Evolutionary conservation across 108 stramenopile genomes (phyloP), one percentile per base, ranked within the genome.

Genomic region (Pseudonitzschia pungens): DNA sequence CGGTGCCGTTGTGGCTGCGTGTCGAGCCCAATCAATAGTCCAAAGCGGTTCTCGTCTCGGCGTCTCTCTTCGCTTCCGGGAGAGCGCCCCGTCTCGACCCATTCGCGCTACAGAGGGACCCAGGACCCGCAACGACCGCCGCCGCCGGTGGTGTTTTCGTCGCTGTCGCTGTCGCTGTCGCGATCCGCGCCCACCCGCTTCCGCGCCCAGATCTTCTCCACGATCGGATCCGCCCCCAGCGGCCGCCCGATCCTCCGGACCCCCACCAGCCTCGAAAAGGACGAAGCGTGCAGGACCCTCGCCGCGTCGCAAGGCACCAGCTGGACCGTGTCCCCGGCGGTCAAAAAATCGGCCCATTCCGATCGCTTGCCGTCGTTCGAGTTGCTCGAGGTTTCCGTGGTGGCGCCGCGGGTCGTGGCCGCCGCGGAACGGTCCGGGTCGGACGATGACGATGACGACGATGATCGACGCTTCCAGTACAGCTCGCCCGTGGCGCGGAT

Each of bases 301-400:
- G 4, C 5, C 6, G 71, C 42, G 76, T 83, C 67, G 29, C 31
- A 42, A 0, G 91, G 91, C 7, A 89, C 71, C n/a, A 92, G 74
- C 67, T 92, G 88, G n/a, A 92, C 87, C 11, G 83, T 86, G 77
- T 92, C 91, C 0, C 77, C 82, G 15, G 43, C 68, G 51, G 75
- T 69, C 41, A 92, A 60, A 75, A 89, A 92, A 59, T 89, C 86
- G 18, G 81, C 87, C 91, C 91, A 92, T 78, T 92, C 91, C 32
- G 75, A 77, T 27, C 88, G 66, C 73, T 92, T 92, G 18, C 91
- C 91, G 75, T 92, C 87, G 65, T 92, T 92, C 9, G 87, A 86
- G 78, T 92, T 92, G 53, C 69, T 70, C 2, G 76, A 77, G 27
- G 70, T 69, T 0, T 77, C 76, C 21, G 76, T 77, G 22, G 78